Evolutionary conservation across 2,329 filamentous ascomycete genomes (phyloP).

Genomic region (Fusarium proliferatum): DNA sequence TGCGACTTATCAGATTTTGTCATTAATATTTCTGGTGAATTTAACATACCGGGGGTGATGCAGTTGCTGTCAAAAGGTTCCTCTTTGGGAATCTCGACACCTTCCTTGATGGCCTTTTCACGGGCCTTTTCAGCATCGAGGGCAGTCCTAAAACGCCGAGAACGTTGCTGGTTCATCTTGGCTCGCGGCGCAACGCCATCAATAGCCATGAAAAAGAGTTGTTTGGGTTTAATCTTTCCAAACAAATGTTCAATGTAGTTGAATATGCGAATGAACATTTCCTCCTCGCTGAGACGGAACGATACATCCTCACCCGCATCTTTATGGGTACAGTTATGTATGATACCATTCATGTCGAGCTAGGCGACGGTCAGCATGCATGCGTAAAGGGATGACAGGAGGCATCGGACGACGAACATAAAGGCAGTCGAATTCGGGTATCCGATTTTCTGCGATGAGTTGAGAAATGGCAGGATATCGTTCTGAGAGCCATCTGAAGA

Average conservation of each 20-base stretch:
- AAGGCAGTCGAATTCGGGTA: constrained; percentile 97
- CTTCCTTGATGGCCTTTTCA: constrained; percentile 91
- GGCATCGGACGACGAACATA: constrained; percentile 68
- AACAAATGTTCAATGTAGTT: constrained; percentile 99
- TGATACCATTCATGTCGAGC: constrained; percentile 99
- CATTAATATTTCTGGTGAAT: too few relatives aligned
- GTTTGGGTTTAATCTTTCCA: constrained; percentile 97
- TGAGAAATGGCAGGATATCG: constrained; percentile 98
- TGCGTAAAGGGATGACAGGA: constrained; percentile 25
- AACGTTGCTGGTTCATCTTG: constrained; percentile 99
- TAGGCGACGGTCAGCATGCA: constrained; percentile 49
- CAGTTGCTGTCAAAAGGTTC: constrained; percentile 99
- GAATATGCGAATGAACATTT: constrained; percentile 99
- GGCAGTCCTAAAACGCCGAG: constrained; percentile 93
- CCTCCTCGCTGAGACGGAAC: constrained; percentile 93
- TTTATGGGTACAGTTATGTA: constrained; percentile 99
- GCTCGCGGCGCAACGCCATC: constrained; percentile 97
- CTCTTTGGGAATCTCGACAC: constrained; percentile 92
- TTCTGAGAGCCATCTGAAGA: constrained; percentile 99
- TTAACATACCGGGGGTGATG: constrained; percentile 81
- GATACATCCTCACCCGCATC: constrained; percentile 87
- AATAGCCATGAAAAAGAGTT: constrained; percentile 99
- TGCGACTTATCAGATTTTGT: constrained; percentile 43
- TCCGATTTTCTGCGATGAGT: constrained; percentile 97
- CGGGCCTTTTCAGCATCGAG: constrained; percentile 89